Conservation (phyloP, 495 filamentous ascomycete species). For the Durotheca rogersii region DNA sequence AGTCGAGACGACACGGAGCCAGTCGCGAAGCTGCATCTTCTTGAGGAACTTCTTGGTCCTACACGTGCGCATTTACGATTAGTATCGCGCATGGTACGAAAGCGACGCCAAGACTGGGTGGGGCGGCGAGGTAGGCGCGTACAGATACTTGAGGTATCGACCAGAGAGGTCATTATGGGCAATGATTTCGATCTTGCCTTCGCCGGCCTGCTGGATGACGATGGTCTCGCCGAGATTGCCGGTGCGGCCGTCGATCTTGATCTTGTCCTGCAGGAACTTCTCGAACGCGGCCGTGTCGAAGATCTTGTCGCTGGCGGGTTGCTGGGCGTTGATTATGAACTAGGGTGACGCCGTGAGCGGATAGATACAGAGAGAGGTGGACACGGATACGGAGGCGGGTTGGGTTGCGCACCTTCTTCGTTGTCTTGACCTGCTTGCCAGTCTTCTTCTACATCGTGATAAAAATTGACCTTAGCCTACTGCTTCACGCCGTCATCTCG, state of each 20-base stretch:
- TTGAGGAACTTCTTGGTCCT: conserved; percentile 99
- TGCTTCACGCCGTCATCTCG: conserved; percentile 67
- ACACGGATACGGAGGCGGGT: neutral
- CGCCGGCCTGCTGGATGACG: conserved; percentile 82
- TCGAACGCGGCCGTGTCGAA: conserved; percentile 98
- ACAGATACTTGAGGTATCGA: conserved; percentile 99
- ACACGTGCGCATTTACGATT: conserved; percentile 19
- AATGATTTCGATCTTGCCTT: conserved; percentile 97
- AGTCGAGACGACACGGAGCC: conserved; percentile 97
- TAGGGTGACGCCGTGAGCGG: conserved; percentile 41
- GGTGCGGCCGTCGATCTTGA: conserved; percentile 98
- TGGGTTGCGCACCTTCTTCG: conserved; percentile 56
- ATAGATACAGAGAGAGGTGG: conserved; percentile 2
- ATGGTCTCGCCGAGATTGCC: conserved; percentile 96
- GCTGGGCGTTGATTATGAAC: conserved; percentile 98
- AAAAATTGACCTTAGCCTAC: conserved; percentile 83
- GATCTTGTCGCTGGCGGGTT: conserved; percentile 98
- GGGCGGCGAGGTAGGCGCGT: conserved; percentile 44
- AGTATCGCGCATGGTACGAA: conserved; percentile 2
- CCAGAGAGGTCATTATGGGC: conserved; percentile 97
- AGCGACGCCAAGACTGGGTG: neutral
- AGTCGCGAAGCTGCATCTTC: conserved; percentile 99
- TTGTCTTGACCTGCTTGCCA: conserved; percentile 61
- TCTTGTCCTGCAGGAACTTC: conserved; percentile 99
- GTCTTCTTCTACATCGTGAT: conserved; percentile 62